These are phyloP conservation scores for Annulohypoxylon moriforme DNA, from an alignment of 495 filamentous ascomycete species.

Conservation along the genomic window DNA sequence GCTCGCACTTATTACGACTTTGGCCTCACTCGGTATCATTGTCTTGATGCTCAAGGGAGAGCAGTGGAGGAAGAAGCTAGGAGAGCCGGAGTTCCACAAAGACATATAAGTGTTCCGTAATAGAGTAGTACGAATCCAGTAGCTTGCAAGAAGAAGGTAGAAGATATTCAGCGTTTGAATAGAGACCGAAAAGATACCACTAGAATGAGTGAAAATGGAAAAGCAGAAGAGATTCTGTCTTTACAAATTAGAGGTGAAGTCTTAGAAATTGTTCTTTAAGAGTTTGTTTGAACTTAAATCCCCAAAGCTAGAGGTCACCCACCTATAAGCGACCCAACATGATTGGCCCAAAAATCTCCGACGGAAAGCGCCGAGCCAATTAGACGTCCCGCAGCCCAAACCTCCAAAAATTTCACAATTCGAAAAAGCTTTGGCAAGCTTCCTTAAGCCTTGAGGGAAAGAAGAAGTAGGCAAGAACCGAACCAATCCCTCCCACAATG, in stretches of 20 bases:
- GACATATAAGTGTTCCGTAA: background rate
- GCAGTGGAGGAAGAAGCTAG: background rate
- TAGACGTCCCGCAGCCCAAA: background rate
- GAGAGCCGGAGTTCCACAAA: background rate
- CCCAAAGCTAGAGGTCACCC: background rate
- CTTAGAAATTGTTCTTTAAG: background rate
- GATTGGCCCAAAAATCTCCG: slow-evolving; percentile 35
- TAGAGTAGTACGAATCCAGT: background rate
- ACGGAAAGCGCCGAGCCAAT: slow-evolving; percentile 34
- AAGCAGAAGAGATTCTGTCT: background rate
- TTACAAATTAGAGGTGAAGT: background rate
- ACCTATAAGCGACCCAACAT: background rate
- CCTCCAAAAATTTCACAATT: slow-evolving; percentile 29
- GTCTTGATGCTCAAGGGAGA: background rate
- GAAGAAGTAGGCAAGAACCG: background rate
- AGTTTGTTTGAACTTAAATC: background rate
- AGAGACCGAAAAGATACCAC: background rate
- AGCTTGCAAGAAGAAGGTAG: no score
- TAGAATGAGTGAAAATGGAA: background rate
- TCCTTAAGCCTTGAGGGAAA: background rate
- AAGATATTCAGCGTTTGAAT: background rate
- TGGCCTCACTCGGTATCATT: background rate
- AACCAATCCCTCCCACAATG: slow-evolving; percentile 35
- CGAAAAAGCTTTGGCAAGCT: slow-evolving; percentile 17
- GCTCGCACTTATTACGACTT: background rate